Base-by-base conservation (phyloP, 345 rosid genomes). In the Citrus inodora region DNA sequence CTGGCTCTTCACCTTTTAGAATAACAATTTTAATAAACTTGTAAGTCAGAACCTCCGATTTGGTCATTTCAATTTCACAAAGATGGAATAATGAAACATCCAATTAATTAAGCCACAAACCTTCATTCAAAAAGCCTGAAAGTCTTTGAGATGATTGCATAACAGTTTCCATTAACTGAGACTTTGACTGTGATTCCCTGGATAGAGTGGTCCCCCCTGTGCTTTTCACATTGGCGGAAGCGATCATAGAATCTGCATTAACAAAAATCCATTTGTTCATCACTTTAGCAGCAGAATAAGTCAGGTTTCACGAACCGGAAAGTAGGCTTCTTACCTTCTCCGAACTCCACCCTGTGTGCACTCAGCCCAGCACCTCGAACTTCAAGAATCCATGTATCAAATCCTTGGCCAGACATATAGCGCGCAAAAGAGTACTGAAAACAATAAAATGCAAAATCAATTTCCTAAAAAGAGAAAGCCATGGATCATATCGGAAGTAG, bases 361-460 rank as follows among this genome's bases (percentile, higher is more conserved):
- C 98, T 95, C 86, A 95, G 83, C 8, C 98, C 98, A 32, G 93
- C 88, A 78, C 94, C 98, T 76, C 98, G 86, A 65, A 95, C 81
- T 86, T 95, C 98, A 78, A 95, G 87, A 79, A 87, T 87, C 98
- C 98, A 92, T 2, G 98, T 88, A 76, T 95, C 98, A 59, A 87
- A 95, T 81, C 98, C 98, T 74, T 89, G 91, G 73, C 81, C 80
- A 73, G 90, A 87, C 97, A 95, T 95, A 85, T 66, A 85, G 30
- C 98, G 92, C 30, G 98, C 98, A 56, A 95, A 92, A 1, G 98
- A 93, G 37, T 81, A 83, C 98, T 95, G 87, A 58, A 42, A 71
- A 78, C 33, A 65, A 37, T 7, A 35, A 74, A 33, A 74, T 71
- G 24, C 71, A 69, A 24, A 28, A 35, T 38, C 62, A 70, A 48